phyloP scores from a whole-genome alignment of 2,329 filamentous ascomycete species.

The Fusarium begoniae region DNA sequence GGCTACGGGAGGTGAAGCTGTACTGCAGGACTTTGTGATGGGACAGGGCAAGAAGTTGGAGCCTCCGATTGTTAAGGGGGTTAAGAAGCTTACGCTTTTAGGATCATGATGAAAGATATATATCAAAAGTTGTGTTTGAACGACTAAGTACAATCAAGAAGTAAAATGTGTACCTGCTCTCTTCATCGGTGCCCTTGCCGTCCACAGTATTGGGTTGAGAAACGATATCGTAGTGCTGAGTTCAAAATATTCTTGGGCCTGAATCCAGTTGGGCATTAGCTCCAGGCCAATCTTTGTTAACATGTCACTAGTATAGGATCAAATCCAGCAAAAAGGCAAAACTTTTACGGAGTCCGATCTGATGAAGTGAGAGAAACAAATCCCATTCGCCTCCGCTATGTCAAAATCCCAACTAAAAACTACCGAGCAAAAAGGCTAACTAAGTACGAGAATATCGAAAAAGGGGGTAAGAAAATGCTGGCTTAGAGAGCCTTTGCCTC shows the following conservation, averaged over 20 bases:
- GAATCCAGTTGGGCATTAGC: neutral
- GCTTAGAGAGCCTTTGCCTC: neutral
- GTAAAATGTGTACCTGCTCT: neutral
- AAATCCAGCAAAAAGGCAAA: neutral
- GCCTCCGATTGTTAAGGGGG: constrained; percentile 58
- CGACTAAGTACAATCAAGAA: constrained; percentile 12
- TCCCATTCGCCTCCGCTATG: constrained; percentile 50
- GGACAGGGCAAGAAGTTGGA: constrained; percentile 56
- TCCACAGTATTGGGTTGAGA: neutral
- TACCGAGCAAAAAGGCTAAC: constrained; percentile 18
- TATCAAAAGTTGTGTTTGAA: constrained; percentile 11
- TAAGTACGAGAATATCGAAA: constrained; percentile 32
- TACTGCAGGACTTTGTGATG: constrained; percentile 61
- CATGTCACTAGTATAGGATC: neutral
- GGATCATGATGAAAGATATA: constrained; percentile 47
- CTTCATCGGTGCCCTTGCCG: neutral
- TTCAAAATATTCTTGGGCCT: neutral
- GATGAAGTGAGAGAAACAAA: neutral
- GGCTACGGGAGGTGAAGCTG: constrained; percentile 61
- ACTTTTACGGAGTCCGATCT: neutral
- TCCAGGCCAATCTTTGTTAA: neutral
- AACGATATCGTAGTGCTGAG: neutral
- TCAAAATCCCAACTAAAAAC: constrained; percentile 32
- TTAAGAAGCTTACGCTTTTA: constrained; percentile 61
- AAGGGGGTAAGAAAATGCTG: constrained; percentile 4